Evolutionary conservation across 345 rosid species (phyloP), one percentile per base, ranked within the genome.

Genomic region (Fremontodendron californicum): DNA sequence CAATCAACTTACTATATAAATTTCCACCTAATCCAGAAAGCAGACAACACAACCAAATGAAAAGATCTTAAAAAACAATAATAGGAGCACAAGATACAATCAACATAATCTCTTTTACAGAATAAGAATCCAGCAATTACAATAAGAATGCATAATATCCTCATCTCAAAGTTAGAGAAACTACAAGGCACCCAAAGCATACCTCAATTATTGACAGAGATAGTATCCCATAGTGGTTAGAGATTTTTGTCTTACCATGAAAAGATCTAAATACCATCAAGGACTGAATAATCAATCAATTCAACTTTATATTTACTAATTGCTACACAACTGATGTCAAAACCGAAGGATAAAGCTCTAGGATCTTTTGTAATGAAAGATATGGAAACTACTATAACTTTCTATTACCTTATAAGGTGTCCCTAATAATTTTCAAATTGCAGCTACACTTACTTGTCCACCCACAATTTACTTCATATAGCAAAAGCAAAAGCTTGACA

Each of bases 1-100:
- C 8, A 33, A 15, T 42, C 46, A 67, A 39, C 66, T 61, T 46
- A 57, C 31, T 4, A 58, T 25, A 58, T 11, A 27, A 66, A 52
- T 57, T 62, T 49, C 29, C 57, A 60, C 9, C 2, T 9, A 64
- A 75, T 75, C 29, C 35, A 5, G 73, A 69, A 82, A 71, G 27
- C 68, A 45, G 43, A 64, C 0, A 80, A 15, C 33, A 42, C 3
- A 42, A 61, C 23, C 73, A 25, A 65, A 23, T 63, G 23, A 48
- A 66, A 68, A 2, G 33, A 42, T 43, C 19, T 33, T 63, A 15
- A 7, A 62, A 7, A 15, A 42, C 29, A 23, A 57, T 0, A 12
- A 23, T 21, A 67, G 11, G 35, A 6, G 35, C 72, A 23, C 52
- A 67, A 11, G 52, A 64, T 64, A 21, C 27, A 65, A 18, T 4